Percentiles rank a stretch among this genome's conserved stretches.
These are phyloP conservation scores for Nakataea oryzae DNA, from an alignment of 2,329 filamentous ascomycete genomes.

Conservation along the genomic window DNA sequence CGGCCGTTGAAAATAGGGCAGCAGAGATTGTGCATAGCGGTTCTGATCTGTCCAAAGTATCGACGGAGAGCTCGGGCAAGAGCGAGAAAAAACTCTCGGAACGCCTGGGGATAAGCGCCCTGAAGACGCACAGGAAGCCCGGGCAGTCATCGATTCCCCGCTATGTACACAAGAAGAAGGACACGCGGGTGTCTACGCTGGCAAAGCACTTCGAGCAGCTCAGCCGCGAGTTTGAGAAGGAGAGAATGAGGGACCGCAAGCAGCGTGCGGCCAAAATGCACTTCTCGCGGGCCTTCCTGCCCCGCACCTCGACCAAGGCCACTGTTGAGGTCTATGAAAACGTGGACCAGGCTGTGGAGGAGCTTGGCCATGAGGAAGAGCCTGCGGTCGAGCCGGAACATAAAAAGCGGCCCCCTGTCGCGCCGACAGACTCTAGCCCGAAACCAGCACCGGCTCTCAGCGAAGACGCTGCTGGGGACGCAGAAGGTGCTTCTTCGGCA, in stretches of 20 bases:
- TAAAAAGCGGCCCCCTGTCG: conserved; percentile 6
- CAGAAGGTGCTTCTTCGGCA: neutral
- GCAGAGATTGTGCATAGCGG: neutral
- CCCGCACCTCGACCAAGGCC: conserved; percentile 84
- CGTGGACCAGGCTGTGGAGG: conserved; percentile 84
- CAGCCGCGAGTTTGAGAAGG: conserved; percentile 92
- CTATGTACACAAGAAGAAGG: conserved; percentile 64
- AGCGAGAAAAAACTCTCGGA: conserved; percentile 70
- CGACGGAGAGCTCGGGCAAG: conserved; percentile 29
- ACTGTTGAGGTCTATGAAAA: conserved; percentile 95
- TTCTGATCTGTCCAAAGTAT: neutral
- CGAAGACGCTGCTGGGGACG: neutral
- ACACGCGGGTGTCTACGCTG: conserved; percentile 78
- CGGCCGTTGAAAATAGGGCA: neutral
- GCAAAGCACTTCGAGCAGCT: conserved; percentile 95
- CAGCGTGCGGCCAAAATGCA: conserved; percentile 68
- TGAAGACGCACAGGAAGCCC: conserved; percentile 49
- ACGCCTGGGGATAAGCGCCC: conserved; percentile 52
- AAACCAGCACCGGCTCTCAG: neutral
- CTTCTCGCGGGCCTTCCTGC: conserved; percentile 67
- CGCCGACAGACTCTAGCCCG: neutral
- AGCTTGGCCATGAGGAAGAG: conserved; percentile 60
- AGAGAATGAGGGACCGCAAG: conserved; percentile 75
- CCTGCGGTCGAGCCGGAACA: conserved; percentile 23
- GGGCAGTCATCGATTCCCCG: conserved; percentile 76